Evolutionary conservation across 257 asterid genomes (phyloP).

Genomic region (Striga asiatica): DNA sequence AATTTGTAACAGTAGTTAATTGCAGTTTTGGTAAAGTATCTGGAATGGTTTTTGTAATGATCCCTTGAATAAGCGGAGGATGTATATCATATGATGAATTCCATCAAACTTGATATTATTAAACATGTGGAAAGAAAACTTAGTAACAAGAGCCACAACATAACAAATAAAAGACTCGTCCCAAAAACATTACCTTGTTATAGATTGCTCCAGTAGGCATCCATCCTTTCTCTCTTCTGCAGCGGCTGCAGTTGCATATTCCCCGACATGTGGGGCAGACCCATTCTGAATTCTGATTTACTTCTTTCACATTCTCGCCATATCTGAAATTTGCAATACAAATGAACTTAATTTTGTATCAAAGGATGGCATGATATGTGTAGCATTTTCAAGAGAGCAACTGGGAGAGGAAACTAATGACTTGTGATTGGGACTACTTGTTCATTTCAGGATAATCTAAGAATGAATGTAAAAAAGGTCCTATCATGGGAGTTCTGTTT

Average conservation of each 20-base stretch:
- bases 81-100: no score
- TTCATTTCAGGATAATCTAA: background rate
- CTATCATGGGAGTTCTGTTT: background rate
- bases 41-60: no score
- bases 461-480: background rate
- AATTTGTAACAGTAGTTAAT: no score
- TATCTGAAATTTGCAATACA: conserved; percentile 27
- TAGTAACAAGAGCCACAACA: background rate
- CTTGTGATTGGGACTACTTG: background rate
- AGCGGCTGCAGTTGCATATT: conserved; percentile 69
- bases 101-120: no score
- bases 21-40: no score
- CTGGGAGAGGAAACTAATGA: background rate
- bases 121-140: background rate
- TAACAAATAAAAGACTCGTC: background rate
- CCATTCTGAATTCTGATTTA: conserved; percentile 45
- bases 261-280: conserved; percentile 67
- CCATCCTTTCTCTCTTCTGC: conserved; percentile 58
- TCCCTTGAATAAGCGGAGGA: no score
- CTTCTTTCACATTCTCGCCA: conserved; percentile 63
- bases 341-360: background rate
- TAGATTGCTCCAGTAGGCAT: conserved; percentile 46
- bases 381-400: background rate
- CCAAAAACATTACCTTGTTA: conserved; percentile 31
- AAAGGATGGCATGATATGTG: background rate